A percentile compares a stretch with the other conserved stretches of the same genome.
Conservation (phyloP, 148 eudicot genomes). For the Pharnaceum exiguum region DNA sequence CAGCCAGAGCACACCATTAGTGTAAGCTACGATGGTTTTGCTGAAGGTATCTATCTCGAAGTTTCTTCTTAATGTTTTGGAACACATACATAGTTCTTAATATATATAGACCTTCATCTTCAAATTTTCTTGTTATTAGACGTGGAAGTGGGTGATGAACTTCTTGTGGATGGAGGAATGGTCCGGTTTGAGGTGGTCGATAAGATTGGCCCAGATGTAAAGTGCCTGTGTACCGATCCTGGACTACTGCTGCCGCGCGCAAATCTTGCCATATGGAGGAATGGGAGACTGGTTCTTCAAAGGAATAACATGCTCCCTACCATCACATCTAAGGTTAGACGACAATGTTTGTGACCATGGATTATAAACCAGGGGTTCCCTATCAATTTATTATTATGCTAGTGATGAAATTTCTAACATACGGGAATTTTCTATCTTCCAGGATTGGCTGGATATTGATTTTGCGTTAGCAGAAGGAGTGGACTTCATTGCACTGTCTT, state of each 20-base stretch:
- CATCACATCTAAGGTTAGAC: slow-evolving; percentile 64
- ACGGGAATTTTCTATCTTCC: neutral
- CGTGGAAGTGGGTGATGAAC: slow-evolving; percentile 62
- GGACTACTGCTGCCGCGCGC: slow-evolving; percentile 76
- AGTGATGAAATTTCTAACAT: neutral
- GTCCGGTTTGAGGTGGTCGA: slow-evolving; percentile 73
- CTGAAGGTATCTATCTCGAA: slow-evolving; percentile 47
- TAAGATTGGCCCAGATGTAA: slow-evolving; percentile 62
- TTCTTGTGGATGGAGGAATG: slow-evolving; percentile 88
- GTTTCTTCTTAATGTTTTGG: neutral
- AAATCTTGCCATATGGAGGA: slow-evolving; percentile 78
- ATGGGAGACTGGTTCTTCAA: slow-evolving; percentile 57
- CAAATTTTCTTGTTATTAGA: slow-evolving; percentile 26
- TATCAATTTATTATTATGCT: neutral
- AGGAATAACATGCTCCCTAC: slow-evolving; percentile 63
- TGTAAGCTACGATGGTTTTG: slow-evolving; percentile 68
- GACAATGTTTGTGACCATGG: neutral
- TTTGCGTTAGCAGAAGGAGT: slow-evolving; percentile 33
- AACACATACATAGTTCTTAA: neutral
- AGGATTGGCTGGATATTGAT: slow-evolving; percentile 41
- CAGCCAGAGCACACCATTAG: slow-evolving; percentile 56
- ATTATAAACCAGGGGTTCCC: neutral
- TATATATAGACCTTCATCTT: neutral
- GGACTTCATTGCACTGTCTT: slow-evolving; percentile 32
- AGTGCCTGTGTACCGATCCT: slow-evolving; percentile 70